phyloP scores from a whole-genome alignment of 768 basidiomycete genomes.

The Solioccasus polychromus region DNA sequence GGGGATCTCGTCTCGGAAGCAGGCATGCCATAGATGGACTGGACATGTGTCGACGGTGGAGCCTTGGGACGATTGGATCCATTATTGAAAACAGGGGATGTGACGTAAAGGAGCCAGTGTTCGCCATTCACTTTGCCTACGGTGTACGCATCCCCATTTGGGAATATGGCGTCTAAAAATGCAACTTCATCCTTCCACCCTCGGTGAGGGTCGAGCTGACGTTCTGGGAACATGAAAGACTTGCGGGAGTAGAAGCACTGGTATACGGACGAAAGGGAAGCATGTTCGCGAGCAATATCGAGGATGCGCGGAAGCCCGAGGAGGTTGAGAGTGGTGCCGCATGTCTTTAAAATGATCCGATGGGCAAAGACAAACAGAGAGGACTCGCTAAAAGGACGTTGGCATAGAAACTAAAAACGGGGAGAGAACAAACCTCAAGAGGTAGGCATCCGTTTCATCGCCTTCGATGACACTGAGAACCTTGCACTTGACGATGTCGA shows the following conservation, averaged over 20 bases:
- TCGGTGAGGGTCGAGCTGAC: constrained; percentile 86
- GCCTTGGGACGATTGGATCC: constrained; percentile 23
- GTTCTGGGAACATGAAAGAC: constrained; percentile 98
- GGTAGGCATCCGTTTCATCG: constrained; percentile 90
- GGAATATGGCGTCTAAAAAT: constrained; percentile 88
- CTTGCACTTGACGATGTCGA: constrained; percentile 94
- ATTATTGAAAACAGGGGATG: constrained; percentile 46
- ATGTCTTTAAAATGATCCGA: constrained; percentile 96
- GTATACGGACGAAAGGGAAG: constrained; percentile 67
- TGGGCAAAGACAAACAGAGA: constrained; percentile 94
- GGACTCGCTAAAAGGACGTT: constrained; percentile 70
- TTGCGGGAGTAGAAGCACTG: constrained; percentile 98
- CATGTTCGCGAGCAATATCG: constrained; percentile 77
- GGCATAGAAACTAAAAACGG: constrained; percentile 8
- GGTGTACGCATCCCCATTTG: constrained; percentile 88
- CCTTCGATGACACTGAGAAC: constrained; percentile 89
- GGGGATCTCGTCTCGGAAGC: constrained; percentile 14
- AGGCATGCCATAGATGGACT: constrained; percentile 12
- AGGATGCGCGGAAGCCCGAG: constrained; percentile 93
- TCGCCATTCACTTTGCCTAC: constrained; percentile 98
- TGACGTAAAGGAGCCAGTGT: constrained; percentile 97
- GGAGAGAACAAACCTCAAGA: constrained; percentile 71
- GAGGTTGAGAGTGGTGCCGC: constrained; percentile 97
- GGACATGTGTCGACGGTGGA: constrained; percentile 14
- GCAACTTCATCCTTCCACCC: constrained; percentile 94